Evolutionary conservation across 192 early-diverging fungal species (phyloP), one percentile per base, ranked within the genome.

Genomic region (Rhizophagus prolifer): DNA sequence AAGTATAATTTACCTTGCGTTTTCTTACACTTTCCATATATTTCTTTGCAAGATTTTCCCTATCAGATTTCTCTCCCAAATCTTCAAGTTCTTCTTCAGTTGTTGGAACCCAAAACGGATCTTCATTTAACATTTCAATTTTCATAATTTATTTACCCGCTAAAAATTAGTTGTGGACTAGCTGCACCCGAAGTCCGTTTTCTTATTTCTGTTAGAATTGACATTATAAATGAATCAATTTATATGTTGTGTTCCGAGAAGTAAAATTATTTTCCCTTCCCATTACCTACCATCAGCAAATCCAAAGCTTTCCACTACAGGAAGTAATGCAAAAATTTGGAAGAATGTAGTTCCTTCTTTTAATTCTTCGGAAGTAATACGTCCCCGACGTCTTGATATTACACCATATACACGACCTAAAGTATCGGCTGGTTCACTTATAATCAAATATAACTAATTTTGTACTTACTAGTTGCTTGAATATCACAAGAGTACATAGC

Each of bases 101-200:
- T 7, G 91, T 95, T 8, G 98, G 98, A 7, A 97, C 96, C 98
- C 97, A 99, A 87, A 96, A 98, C 16, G 98, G 98, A 82, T 99
- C 97, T 63, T 89, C 85, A 64, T 98, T 94, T 58, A 98, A 81
- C 65, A 93, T 81, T 81, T 98, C 96, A 81, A 75, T 38, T 9
- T 3, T 41, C 12, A 9, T 46, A 38, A 50, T 21, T 72, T 63
- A 72, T 70, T 75, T 78, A 91, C 84, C 97, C 96, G 54, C 87
- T 91, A 84, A 98, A 99, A 47, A 99, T 91, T 31, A 99, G 85
- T 77, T 98, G 94, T 3, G 98, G 98, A 74, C 90, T 94, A 10
- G 98, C 98, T 0, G 94, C 95, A 1, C 98, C 98, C 1, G 95
- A 95, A 1, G 97, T 97, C 76, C 93, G 87, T 81, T 96, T 99